phyloP scores from a whole-genome alignment of 495 filamentous ascomycete genomes.

The Aspergillus wentii region DNA sequence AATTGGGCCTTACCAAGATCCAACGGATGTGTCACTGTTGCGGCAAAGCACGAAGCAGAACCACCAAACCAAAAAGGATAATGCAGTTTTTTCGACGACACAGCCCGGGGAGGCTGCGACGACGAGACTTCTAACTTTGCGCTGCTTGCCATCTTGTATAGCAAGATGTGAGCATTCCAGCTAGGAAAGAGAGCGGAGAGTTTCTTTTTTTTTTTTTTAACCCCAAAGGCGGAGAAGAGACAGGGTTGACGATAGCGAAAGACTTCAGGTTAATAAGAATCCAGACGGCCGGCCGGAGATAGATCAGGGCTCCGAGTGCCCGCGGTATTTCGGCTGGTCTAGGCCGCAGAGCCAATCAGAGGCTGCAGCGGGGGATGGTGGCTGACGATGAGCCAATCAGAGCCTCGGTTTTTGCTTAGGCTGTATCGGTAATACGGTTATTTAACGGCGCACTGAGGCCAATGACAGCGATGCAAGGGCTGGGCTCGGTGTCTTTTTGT shows the following conservation, averaged over 20 bases:
- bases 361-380: slow-evolving; percentile 16
- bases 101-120: slow-evolving; percentile 20
- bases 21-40: slow-evolving; percentile 84
- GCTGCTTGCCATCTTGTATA: slow-evolving; percentile 34
- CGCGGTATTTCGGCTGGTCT: slow-evolving; percentile 6
- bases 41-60: slow-evolving; percentile 84
- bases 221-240: background rate
- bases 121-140: slow-evolving; percentile 29
- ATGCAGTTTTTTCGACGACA: slow-evolving; percentile 41
- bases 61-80: slow-evolving; percentile 96
- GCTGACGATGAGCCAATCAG: slow-evolving; percentile 25
- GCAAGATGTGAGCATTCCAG: slow-evolving; percentile 20
- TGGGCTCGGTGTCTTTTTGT: background rate
- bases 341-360: slow-evolving; percentile 28
- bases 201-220: too few species aligned
- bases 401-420: slow-evolving; percentile 23
- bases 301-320: slow-evolving; percentile 34
- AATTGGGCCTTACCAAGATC: slow-evolving; percentile 52
- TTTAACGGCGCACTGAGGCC: too few species aligned
- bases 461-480: too few species aligned
- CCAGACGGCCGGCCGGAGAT: slow-evolving; percentile 34
- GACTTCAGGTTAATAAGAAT: too few species aligned
- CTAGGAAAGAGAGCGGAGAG: slow-evolving; percentile 6
- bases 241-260: slow-evolving; percentile 6
- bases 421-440: slow-evolving; percentile 17